Conservation (phyloP, 345 rosid species). For the Syzygium jambos region DNA sequence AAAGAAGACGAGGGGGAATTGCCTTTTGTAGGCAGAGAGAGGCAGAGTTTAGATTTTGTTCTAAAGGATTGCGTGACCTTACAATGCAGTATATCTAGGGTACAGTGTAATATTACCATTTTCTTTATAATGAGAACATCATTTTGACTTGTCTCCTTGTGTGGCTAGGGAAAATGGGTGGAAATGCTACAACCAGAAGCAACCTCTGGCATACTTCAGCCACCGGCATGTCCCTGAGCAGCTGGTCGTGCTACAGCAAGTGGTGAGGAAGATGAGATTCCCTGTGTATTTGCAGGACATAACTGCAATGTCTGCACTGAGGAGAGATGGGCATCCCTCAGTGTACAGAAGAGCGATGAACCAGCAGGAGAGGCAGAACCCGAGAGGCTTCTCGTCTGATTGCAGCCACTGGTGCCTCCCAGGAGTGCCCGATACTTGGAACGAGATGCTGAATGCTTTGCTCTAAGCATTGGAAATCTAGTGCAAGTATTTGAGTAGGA, state of each 20-base stretch:
- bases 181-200: conserved; percentile 77
- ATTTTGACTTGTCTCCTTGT: neutral
- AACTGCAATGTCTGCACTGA: conserved; percentile 67
- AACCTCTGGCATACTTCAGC: conserved; percentile 47
- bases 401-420: conserved; percentile 99
- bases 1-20: neutral
- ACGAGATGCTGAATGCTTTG: conserved; percentile 65
- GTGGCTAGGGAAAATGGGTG: conserved; percentile 66
- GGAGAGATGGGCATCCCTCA: conserved; percentile 91
- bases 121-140: neutral
- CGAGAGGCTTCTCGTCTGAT: conserved; percentile 39
- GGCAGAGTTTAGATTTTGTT: neutral
- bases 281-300: conserved; percentile 73
- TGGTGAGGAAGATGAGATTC: conserved; percentile 56
- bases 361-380: conserved; percentile 47
- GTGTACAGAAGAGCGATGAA: conserved; percentile 54
- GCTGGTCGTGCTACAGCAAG: conserved; percentile 56
- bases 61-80: neutral
- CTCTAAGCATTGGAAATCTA: conserved; percentile 15
- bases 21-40: neutral
- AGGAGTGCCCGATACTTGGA: conserved; percentile 93
- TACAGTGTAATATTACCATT: neutral
- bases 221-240: conserved; percentile 63
- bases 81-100: neutral
- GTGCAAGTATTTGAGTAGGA: neutral